A percentile compares a stretch with the other conserved stretches of the same genome.
Evolutionary conservation across 306 rosid species (phyloP).

Genomic region (Luffa acutangula): DNA sequence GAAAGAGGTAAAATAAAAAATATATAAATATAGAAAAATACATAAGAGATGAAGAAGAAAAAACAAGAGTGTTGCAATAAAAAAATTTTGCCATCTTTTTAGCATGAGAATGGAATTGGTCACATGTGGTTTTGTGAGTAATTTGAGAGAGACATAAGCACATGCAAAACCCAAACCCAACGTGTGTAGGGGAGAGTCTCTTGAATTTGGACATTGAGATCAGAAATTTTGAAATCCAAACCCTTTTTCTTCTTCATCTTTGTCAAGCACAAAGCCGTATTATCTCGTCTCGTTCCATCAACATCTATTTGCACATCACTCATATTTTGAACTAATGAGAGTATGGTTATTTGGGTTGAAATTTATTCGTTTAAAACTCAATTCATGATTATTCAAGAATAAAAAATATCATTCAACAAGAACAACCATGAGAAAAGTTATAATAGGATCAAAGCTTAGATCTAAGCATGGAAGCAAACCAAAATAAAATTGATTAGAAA

Average conservation of each 20-base stretch:
- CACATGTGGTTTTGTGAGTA: background rate
- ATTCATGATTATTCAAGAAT: no score
- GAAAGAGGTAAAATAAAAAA: background rate
- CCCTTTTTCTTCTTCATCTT: background rate
- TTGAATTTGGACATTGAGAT: background rate
- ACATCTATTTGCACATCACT: no score
- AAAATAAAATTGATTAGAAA: no score
- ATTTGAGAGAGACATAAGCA: constrained; percentile 1
- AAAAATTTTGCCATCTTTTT: background rate
- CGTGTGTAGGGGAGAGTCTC: background rate
- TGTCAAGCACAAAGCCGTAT: background rate
- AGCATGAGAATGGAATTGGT: background rate
- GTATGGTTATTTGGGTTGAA: no score
- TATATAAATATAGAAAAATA: background rate
- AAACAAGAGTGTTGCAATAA: background rate
- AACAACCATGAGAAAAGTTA: no score
- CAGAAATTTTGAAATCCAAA: background rate
- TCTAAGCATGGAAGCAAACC: no score
- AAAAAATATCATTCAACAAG: no score
- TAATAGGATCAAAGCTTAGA: no score
- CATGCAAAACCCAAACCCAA: background rate
- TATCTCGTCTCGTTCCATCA: no score
- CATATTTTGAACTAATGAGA: no score
- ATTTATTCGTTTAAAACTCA: no score
- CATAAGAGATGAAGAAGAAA: background rate